These are phyloP conservation scores for Leishmania mexicana DNA, from an alignment of 208 protist species.

Conservation along the genomic window DNA sequence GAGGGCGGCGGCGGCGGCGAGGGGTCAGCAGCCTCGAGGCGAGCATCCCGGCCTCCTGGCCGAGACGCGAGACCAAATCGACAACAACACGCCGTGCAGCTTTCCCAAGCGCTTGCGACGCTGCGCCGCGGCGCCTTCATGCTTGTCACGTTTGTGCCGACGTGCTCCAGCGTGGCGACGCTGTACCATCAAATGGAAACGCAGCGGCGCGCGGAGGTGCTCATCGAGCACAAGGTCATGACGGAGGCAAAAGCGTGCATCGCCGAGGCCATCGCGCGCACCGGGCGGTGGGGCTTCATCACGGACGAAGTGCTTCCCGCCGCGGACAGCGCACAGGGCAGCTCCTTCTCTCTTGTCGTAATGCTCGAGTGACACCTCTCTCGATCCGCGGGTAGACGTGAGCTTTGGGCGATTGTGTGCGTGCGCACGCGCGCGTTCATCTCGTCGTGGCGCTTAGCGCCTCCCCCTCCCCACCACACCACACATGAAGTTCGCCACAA, in stretches of 20 bases:
- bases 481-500: background rate
- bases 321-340: conserved; percentile 60
- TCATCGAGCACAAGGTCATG: conserved; percentile 39
- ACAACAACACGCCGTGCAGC: conserved; percentile 34
- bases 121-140: conserved; percentile 48
- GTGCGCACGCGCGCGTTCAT: background rate
- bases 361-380: conserved; percentile 40
- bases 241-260: conserved; percentile 48
- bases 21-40: background rate
- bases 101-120: conserved; percentile 44
- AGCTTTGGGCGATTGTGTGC: background rate
- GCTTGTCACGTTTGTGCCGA: conserved; percentile 59
- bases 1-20: conserved; percentile 2
- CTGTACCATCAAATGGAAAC: conserved; percentile 39
- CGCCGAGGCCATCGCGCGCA: conserved; percentile 57
- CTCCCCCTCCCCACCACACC: background rate
- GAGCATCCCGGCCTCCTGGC: background rate
- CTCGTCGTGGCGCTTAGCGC: background rate
- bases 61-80: conserved; percentile 10
- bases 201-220: conserved; percentile 46
- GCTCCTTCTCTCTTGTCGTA: conserved; percentile 60
- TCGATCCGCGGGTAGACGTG: background rate
- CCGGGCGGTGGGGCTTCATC: conserved; percentile 60
- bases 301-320: conserved; percentile 74
- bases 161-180: conserved; percentile 38